Conservation (phyloP, 2,329 filamentous ascomycete genomes). For the Cryphonectria parasitica region DNA sequence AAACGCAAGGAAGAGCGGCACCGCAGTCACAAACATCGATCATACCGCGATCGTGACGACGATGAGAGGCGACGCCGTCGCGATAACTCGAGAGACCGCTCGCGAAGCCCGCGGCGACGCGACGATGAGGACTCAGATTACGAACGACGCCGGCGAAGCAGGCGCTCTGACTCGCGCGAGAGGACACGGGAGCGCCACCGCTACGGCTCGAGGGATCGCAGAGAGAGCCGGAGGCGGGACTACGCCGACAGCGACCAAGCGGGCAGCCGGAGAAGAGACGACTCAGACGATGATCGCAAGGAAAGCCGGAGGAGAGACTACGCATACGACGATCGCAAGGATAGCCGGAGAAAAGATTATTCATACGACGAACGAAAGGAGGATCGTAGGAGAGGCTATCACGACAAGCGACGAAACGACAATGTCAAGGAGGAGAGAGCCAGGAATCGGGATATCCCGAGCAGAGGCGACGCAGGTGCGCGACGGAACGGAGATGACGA, state of each 20-base stretch:
- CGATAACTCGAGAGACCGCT: slow-evolving; percentile 49
- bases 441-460: not conserved
- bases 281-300: not conserved
- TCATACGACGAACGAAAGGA: slow-evolving; percentile 31
- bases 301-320: not conserved
- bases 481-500: slow-evolving; percentile 41
- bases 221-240: slow-evolving; percentile 31
- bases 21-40: slow-evolving; percentile 44
- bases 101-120: slow-evolving; percentile 43
- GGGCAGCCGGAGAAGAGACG: not conserved
- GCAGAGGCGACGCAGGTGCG: slow-evolving; percentile 10
- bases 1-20: slow-evolving; percentile 50
- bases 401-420: slow-evolving; percentile 19
- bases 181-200: slow-evolving; percentile 45
- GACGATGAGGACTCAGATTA: slow-evolving; percentile 46
- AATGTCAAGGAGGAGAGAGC: not conserved
- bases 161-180: slow-evolving; percentile 50
- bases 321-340: not conserved
- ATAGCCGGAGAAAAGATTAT: slow-evolving; percentile 27
- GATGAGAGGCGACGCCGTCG: slow-evolving; percentile 45
- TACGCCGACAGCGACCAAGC: slow-evolving; percentile 31
- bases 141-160: slow-evolving; percentile 45
- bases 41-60: slow-evolving; percentile 36
- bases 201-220: slow-evolving; percentile 38
- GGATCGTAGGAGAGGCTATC: slow-evolving; percentile 26